phyloP scores from a whole-genome alignment of 108 stramenopile species.

The Skeletonema potamos region DNA sequence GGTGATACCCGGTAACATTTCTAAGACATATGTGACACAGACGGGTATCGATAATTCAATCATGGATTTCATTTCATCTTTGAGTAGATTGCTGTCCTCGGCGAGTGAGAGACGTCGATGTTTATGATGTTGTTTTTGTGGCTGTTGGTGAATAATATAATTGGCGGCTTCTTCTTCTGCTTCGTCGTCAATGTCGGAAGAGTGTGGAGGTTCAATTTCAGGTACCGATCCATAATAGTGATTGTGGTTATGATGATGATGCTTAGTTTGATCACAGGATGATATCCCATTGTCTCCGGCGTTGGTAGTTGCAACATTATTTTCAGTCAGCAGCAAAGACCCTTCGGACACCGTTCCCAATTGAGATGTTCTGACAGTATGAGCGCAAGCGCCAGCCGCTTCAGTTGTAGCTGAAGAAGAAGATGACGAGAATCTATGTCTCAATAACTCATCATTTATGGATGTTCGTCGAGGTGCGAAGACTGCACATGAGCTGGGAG shows the following conservation, averaged over 20 bases:
- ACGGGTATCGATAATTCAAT: slow-evolving; percentile 29
- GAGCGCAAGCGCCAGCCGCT: neutral
- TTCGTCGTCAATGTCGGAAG: neutral
- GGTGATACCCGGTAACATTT: slow-evolving; percentile 41
- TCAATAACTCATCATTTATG: neutral
- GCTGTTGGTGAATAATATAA: neutral
- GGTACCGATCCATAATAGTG: neutral
- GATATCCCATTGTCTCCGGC: too few relatives aligned
- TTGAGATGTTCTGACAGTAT: neutral
- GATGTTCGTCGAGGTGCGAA: neutral
- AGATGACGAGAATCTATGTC: neutral
- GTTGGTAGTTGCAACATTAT: too few relatives aligned
- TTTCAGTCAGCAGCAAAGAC: neutral
- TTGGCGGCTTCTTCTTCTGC: neutral
- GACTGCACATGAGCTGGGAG: neutral
- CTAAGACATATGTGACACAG: slow-evolving; percentile 29
- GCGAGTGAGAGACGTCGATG: neutral
- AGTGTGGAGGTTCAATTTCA: neutral
- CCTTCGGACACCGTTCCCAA: neutral
- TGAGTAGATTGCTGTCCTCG: slow-evolving; percentile 9
- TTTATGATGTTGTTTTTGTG: neutral
- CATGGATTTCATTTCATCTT: slow-evolving; percentile 36
- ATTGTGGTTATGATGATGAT: neutral
- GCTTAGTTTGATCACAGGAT: too few relatives aligned
- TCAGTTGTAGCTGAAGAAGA: too few relatives aligned